A percentile compares a stretch with the other conserved stretches of the same genome.
Conservation (phyloP, 148 eudicot species). For the Oxyria digyna region DNA sequence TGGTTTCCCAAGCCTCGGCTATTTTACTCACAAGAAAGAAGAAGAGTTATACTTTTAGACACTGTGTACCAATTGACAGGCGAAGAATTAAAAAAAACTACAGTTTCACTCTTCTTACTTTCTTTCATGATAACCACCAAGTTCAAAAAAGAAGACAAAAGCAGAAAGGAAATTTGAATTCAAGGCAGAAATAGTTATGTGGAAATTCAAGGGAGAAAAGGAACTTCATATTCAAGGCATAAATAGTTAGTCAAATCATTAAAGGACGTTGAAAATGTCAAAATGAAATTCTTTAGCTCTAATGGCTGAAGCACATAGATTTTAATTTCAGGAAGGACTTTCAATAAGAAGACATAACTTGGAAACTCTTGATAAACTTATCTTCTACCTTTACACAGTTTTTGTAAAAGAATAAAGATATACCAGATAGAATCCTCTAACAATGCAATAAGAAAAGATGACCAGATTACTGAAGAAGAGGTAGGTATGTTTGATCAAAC, state of each 20-base stretch:
- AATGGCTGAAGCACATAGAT: background rate
- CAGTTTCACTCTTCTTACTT: background rate
- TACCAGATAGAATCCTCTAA: background rate
- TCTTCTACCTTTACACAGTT: background rate
- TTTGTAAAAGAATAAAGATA: background rate
- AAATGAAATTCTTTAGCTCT: background rate
- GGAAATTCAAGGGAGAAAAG: background rate
- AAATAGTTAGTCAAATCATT: background rate
- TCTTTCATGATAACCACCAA: background rate
- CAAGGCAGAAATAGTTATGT: background rate
- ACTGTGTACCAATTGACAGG: background rate
- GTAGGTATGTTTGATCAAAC: background rate
- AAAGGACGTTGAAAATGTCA: background rate
- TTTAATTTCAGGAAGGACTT: background rate
- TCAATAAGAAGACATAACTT: background rate
- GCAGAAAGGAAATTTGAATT: background rate
- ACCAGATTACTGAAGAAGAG: background rate
- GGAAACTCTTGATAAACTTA: background rate
- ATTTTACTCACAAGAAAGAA: background rate
- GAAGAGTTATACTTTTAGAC: background rate
- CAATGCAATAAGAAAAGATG: background rate
- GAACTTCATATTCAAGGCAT: background rate
- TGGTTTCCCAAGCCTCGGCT: background rate
- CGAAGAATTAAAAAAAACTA: background rate
- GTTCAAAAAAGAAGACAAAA: background rate